Conservation (phyloP, 2,329 filamentous ascomycete species). For the Beauveria brongniartii region DNA sequence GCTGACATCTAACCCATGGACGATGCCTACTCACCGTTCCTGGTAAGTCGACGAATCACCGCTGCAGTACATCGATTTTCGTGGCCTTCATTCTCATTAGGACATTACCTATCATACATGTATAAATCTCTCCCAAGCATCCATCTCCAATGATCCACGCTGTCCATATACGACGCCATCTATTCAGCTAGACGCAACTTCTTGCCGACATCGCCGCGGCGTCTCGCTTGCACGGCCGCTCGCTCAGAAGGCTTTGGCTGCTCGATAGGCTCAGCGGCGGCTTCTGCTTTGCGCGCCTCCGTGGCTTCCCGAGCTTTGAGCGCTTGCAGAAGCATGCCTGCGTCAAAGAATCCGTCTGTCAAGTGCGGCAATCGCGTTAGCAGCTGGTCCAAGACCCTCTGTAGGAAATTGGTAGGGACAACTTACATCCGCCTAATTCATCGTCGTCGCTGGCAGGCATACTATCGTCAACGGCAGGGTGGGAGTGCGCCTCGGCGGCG, state of each 20-base stretch:
- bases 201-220: constrained; percentile 63
- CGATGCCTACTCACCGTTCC: no score
- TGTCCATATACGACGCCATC: background rate
- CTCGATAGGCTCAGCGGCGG: constrained; percentile 37
- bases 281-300: constrained; percentile 37
- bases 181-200: constrained; percentile 43
- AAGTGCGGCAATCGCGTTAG: constrained; percentile 18
- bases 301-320: constrained; percentile 55
- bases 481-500: constrained; percentile 30
- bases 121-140: background rate
- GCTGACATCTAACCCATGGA: no score
- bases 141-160: background rate
- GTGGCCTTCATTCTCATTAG: background rate
- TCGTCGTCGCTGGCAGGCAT: constrained; percentile 72
- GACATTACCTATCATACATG: background rate
- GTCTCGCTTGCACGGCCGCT: constrained; percentile 48
- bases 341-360: constrained; percentile 95
- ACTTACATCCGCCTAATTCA: constrained; percentile 87
- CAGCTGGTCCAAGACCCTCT: constrained; percentile 13
- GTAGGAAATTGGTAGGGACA: background rate
- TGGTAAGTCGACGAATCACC: background rate
- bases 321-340: constrained; percentile 85
- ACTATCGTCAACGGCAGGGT: constrained; percentile 60
- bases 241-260: constrained; percentile 50
- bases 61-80: background rate